A percentile compares a stretch with the other conserved stretches of the same genome.
Evolutionary conservation across 352 stramenopile species (phyloP).

Genomic region (Globisporangium cederbergense): DNA sequence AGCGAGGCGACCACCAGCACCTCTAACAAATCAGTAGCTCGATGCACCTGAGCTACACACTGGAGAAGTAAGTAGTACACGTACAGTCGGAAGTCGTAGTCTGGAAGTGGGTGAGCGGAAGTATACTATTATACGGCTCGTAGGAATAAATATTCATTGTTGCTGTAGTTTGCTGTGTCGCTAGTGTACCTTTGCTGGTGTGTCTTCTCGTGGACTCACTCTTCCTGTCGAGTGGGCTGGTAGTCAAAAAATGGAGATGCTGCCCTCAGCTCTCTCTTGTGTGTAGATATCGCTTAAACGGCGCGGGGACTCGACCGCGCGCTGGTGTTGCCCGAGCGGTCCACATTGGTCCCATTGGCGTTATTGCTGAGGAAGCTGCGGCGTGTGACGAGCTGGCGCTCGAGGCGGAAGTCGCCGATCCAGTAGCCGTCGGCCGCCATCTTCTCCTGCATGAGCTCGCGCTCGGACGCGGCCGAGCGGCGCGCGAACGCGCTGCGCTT

Average conservation of each 20-base stretch:
- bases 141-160: conserved; percentile 10
- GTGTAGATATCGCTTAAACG: background rate
- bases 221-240: background rate
- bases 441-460: conserved; percentile 50
- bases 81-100: too few species aligned
- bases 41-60: too few species aligned
- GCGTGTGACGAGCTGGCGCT: conserved; percentile 37
- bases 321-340: conserved; percentile 15
- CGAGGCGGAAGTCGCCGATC: conserved; percentile 67
- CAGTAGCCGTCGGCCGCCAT: conserved; percentile 71
- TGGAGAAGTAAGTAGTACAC: too few species aligned
- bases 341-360: background rate
- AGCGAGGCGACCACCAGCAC: background rate
- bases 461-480: conserved; percentile 28
- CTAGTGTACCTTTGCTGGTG: background rate
- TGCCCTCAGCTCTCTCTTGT: background rate
- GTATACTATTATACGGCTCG: conserved; percentile 1
- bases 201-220: background rate
- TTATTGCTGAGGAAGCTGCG: conserved; percentile 13
- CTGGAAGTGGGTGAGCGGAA: too few species aligned
- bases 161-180: too few species aligned
- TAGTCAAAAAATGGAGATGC: background rate
- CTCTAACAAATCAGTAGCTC: too few species aligned
- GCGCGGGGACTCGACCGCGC: conserved; percentile 7
- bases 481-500: conserved; percentile 27